phyloP scores from a whole-genome alignment of 148 eudicot species.

The Cornus suecica region DNA sequence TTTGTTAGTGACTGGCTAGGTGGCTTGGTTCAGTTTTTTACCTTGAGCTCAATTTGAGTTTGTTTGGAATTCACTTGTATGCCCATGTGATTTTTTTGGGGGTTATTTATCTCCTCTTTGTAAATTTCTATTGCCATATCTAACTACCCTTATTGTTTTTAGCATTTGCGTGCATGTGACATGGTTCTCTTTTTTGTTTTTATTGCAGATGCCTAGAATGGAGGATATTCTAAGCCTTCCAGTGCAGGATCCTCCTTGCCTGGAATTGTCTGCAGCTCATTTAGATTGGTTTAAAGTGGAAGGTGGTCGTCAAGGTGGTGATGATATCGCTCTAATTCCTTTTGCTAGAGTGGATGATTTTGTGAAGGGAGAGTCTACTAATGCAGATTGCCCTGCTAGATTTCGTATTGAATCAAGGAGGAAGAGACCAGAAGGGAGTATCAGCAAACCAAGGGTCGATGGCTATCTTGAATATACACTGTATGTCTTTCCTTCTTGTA shows the following conservation, averaged over 20 bases:
- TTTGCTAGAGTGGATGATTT: conserved; percentile 33
- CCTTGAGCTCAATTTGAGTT: too few relatives aligned
- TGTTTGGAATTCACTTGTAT: too few relatives aligned
- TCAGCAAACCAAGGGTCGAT: conserved; percentile 32
- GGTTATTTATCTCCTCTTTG: background rate
- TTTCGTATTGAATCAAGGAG: conserved; percentile 34
- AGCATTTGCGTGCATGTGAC: background rate
- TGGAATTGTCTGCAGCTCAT: conserved; percentile 34
- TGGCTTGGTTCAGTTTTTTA: too few relatives aligned
- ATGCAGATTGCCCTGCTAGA: conserved; percentile 34
- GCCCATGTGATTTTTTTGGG: background rate
- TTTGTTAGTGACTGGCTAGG: too few relatives aligned
- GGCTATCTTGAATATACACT: conserved; percentile 35
- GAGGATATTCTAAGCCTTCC: conserved; percentile 36
- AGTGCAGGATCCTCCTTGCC: conserved; percentile 30
- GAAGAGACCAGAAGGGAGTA: conserved; percentile 30
- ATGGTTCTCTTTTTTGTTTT: background rate
- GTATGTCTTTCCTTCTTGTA: conserved; percentile 23
- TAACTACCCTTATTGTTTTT: background rate
- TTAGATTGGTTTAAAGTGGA: conserved; percentile 31
- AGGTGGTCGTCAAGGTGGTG: conserved; percentile 39
- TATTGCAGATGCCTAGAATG: conserved; percentile 31
- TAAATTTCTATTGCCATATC: background rate
- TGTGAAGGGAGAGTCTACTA: conserved; percentile 29
- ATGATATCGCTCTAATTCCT: conserved; percentile 29